Evolutionary conservation across 2,329 filamentous ascomycete genomes (phyloP).

Genomic region (Sporothrix pallida): DNA sequence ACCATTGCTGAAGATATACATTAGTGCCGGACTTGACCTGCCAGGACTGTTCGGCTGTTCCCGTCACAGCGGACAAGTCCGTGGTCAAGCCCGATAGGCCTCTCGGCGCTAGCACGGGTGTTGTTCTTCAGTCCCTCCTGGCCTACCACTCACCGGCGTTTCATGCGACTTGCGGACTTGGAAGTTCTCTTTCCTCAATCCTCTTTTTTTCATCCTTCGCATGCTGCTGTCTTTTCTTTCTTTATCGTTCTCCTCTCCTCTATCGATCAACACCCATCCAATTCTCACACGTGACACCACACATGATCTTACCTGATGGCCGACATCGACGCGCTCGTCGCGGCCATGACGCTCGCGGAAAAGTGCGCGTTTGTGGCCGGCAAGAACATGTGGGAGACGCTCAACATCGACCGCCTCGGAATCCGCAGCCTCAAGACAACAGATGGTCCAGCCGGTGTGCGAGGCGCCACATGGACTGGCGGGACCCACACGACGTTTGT

Average conservation of each 20-base stretch:
- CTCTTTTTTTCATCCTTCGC: neutral
- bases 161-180: neutral
- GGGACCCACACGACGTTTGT: conserved; percentile 77
- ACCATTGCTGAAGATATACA: neutral
- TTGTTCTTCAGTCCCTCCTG: neutral
- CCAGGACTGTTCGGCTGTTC: neutral
- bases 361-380: conserved; percentile 36
- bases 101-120: neutral
- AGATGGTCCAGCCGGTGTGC: conserved; percentile 73
- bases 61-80: neutral
- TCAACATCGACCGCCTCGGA: conserved; percentile 34
- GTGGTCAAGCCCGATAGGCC: neutral
- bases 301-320: neutral
- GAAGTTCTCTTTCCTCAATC: too few species aligned
- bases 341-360: conserved; percentile 34
- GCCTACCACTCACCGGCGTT: neutral
- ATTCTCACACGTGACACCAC: too few species aligned
- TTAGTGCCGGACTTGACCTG: neutral
- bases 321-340: conserved; percentile 27
- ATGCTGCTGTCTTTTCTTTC: neutral
- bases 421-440: conserved; percentile 57
- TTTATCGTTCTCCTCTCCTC: neutral
- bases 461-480: conserved; percentile 71
- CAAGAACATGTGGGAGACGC: conserved; percentile 38
- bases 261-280: neutral